Conservation (phyloP, 108 stramenopile genomes). For the Cyclotella kingstonii region DNA sequence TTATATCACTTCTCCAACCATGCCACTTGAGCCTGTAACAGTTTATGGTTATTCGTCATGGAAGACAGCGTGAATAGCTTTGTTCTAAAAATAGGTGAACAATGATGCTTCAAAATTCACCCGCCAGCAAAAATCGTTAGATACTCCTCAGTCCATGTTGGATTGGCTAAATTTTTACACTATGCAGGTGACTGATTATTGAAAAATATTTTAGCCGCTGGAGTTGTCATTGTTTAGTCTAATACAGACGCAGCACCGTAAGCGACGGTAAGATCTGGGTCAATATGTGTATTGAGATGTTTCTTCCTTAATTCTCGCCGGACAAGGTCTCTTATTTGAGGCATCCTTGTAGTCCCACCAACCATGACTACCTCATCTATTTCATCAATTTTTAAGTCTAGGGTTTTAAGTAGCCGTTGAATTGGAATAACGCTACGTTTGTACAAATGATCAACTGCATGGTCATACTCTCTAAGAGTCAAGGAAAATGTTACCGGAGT, state of each 20-base stretch:
- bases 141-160: no score
- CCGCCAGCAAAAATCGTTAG: no score
- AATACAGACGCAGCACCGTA: constrained; percentile 96
- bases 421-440: constrained; percentile 79
- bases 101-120: no score
- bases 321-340: constrained; percentile 87
- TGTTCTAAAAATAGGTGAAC: no score
- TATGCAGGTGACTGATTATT: no score
- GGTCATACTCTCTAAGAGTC: constrained; percentile 75
- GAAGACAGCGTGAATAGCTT: no score
- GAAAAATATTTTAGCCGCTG: no score
- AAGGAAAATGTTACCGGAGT: constrained; percentile 46
- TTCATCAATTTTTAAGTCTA: constrained; percentile 71
- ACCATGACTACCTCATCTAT: constrained; percentile 99
- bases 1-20: no score
- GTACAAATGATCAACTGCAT: constrained; percentile 62
- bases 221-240: constrained; percentile 81
- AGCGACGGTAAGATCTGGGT: constrained; percentile 97
- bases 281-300: constrained; percentile 88
- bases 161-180: no score
- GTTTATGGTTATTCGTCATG: no score
- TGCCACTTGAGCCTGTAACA: no score
- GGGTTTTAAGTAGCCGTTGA: constrained; percentile 70
- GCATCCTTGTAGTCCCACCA: constrained; percentile 95
- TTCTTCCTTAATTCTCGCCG: constrained; percentile 61